Base-by-base conservation (phyloP, 768 basidiomycete species). In the Amanita muscaria region DNA sequence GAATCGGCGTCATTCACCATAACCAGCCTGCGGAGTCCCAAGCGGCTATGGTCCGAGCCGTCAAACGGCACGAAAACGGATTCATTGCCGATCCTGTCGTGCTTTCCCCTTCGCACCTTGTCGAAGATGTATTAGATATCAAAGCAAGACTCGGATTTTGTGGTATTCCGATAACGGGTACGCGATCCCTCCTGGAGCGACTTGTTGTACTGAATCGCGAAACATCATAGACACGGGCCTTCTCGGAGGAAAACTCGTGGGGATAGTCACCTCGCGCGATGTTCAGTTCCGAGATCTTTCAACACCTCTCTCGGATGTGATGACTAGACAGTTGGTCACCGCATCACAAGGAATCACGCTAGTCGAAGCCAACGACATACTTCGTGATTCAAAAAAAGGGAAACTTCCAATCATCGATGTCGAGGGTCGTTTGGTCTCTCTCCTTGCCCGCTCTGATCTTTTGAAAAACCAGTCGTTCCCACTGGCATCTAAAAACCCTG, bases 381-480 rank as follows among this genome's bases (percentile, higher is more conserved):
- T 99, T 18, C 90, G 93, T 31, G 82, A 88, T 61, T 94, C 85
- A 22, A 98, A 98, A 63, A 98, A 96, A 71, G 96, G 96, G 42
- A 99, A 99, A 61, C 80, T 98, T 2, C 96, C 93, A 27, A 66
- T 78, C 47, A 65, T 77, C 29, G 73, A 80, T 51, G 56, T 66
- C 3, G 53, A 64, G 11, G 79, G 76, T 16, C 72, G 74, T 31
- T 70, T 80, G 22, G 66, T 79, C 18, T 79, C 76, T 15, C 88
- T 99, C 51, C 82, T 99, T 45, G 91, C 94, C 2, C 91, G 93
- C 46, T 97, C 93, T 40, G 94, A 99, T 64, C 73, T 99, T 38
- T 79, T 98, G 59, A 98, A 99, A 66, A 96, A 94, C 66, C 89
- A 96, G 60, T 91, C 87, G 46, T 99, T 84, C 64, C 96, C 96